These are phyloP conservation scores for Glaciozyma martinii DNA, from an alignment of 768 basidiomycete genomes.

Conservation along the genomic window DNA sequence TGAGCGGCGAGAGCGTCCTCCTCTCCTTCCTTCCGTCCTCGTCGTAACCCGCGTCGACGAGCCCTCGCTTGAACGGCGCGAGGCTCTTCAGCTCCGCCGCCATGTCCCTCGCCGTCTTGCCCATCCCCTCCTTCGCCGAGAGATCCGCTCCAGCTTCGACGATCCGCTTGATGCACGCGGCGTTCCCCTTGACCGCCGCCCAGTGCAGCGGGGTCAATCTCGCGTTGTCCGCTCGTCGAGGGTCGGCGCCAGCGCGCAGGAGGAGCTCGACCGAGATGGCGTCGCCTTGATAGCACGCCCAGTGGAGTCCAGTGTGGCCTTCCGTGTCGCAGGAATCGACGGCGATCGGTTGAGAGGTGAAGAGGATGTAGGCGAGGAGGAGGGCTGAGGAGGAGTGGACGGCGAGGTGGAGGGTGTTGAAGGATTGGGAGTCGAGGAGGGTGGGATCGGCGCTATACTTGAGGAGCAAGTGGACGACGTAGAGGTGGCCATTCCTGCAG, in stretches of 20 bases:
- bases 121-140: conserved; percentile 65
- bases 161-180: conserved; percentile 70
- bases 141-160: conserved; percentile 80
- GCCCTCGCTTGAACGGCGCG: conserved; percentile 76
- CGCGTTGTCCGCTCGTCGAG: conserved; percentile 63
- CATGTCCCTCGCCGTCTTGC: conserved; percentile 88
- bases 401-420: conserved; percentile 89
- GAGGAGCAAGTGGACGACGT: conserved; percentile 85
- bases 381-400: conserved; percentile 87
- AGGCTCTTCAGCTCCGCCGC: conserved; percentile 84
- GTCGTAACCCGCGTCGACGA: conserved; percentile 77
- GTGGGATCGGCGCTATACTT: conserved; percentile 85
- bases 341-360: conserved; percentile 68
- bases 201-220: conserved; percentile 89
- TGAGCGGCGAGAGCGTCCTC: conserved; percentile 62
- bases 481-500: conserved; percentile 78
- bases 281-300: conserved; percentile 98
- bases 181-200: conserved; percentile 94
- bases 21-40: conserved; percentile 61
- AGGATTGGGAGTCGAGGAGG: conserved; percentile 83
- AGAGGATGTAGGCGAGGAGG: conserved; percentile 82
- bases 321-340: conserved; percentile 83
- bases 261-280: conserved; percentile 86
- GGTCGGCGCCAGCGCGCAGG: conserved; percentile 74
- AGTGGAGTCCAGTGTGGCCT: conserved; percentile 93